Evolutionary conservation across 495 filamentous ascomycete species (phyloP).

Genomic region (Thozetella sp.): DNA sequence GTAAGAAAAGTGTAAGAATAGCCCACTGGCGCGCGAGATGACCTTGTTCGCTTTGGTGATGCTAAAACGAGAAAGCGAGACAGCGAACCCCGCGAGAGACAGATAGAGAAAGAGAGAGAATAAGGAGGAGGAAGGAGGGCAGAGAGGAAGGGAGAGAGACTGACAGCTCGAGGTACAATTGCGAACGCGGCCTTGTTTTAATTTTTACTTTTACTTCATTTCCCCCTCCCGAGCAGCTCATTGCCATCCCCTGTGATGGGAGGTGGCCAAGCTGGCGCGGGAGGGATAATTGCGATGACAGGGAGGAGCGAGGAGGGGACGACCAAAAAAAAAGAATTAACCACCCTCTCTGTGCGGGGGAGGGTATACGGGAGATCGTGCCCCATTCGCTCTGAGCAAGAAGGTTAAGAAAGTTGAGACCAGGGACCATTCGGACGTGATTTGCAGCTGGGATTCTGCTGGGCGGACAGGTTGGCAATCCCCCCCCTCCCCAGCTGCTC

Average conservation of each 20-base stretch:
- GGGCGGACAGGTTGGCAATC: not conserved
- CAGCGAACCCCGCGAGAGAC: not conserved
- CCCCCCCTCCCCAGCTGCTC: conserved; percentile 1
- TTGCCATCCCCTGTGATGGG: too few relatives aligned
- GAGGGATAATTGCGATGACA: too few relatives aligned
- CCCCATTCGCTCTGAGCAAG: not conserved
- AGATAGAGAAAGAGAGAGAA: too few relatives aligned
- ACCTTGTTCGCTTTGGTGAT: not conserved
- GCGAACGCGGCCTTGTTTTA: too few relatives aligned
- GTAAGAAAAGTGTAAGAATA: not conserved
- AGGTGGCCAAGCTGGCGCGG: too few relatives aligned
- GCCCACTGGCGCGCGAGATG: not conserved
- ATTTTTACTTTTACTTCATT: too few relatives aligned
- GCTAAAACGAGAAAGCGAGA: not conserved
- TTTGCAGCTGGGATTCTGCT: conserved; percentile 1
- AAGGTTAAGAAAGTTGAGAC: conserved; percentile 2
- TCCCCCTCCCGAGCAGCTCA: too few relatives aligned
- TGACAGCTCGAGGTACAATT: too few relatives aligned
- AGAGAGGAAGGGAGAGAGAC: too few relatives aligned
- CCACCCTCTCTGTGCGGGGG: not conserved
- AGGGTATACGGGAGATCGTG: not conserved
- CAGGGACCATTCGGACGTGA: conserved; percentile 2
- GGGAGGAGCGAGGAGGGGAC: too few relatives aligned
- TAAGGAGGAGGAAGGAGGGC: too few relatives aligned
- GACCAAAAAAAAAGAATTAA: too few relatives aligned